A percentile compares a stretch with the other conserved stretches of the same genome.
Evolutionary conservation across 75 land plant species (phyloP).

Genomic region (Cryptomeria japonica): DNA sequence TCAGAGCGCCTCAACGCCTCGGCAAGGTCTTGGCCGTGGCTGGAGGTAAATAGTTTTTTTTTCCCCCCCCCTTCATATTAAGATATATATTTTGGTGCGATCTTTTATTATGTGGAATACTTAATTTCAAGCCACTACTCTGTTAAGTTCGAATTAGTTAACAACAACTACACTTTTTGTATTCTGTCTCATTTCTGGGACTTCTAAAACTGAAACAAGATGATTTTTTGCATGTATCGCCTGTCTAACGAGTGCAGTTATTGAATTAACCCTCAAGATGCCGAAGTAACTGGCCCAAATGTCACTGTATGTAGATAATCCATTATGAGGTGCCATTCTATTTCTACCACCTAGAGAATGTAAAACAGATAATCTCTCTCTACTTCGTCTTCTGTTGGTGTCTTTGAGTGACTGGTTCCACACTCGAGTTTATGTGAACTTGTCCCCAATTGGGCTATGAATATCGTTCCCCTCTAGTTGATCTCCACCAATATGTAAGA

Average conservation of each 20-base stretch:
- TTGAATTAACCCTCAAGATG: background rate
- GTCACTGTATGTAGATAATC: background rate
- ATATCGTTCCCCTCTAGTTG: too few species aligned
- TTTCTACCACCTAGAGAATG: background rate
- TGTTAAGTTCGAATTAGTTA: too few species aligned
- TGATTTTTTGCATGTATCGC: background rate
- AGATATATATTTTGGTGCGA: background rate
- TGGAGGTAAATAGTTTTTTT: conserved; percentile 58
- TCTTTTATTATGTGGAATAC: too few species aligned
- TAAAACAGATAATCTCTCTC: background rate
- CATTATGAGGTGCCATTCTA: background rate
- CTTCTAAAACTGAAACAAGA: too few species aligned
- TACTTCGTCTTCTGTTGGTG: background rate
- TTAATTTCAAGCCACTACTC: too few species aligned
- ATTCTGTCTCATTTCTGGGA: background rate
- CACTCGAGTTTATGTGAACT: too few species aligned
- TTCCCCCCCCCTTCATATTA: too few species aligned
- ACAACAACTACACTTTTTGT: background rate
- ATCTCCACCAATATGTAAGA: too few species aligned
- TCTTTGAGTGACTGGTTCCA: too few species aligned
- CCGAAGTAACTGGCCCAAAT: background rate
- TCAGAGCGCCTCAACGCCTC: conserved; percentile 74
- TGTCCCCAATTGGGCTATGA: too few species aligned
- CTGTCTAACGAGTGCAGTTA: background rate
- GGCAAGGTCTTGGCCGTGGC: conserved; percentile 93